Evolutionary conservation across 2,329 filamentous ascomycete species (phyloP).

Genomic region (Cladophialophora chaetospira): DNA sequence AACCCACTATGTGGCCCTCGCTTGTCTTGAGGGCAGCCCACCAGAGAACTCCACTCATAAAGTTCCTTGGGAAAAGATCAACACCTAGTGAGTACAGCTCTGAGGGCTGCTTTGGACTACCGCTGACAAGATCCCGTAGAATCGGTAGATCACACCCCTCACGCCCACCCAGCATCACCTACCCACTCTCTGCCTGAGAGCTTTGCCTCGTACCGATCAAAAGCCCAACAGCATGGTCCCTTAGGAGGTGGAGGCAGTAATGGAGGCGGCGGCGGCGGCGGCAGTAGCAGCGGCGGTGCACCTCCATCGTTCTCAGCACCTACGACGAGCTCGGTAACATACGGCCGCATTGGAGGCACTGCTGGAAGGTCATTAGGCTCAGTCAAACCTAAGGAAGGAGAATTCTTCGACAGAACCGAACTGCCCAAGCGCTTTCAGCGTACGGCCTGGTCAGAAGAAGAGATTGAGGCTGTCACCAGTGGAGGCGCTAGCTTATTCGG

Average conservation of each 20-base stretch:
- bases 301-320: conserved; percentile 30
- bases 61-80: conserved; percentile 52
- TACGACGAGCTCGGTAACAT: conserved; percentile 32
- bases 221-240: conserved; percentile 67
- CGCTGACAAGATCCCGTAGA: conserved; percentile 35
- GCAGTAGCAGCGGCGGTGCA: conserved; percentile 33
- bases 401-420: conserved; percentile 86
- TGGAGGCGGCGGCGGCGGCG: conserved; percentile 34
- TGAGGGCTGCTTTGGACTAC: neutral
- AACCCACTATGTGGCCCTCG: conserved; percentile 43
- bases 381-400: conserved; percentile 68
- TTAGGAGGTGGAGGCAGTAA: conserved; percentile 42
- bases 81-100: conserved; percentile 46
- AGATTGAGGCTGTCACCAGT: conserved; percentile 95
- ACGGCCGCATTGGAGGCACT: conserved; percentile 57
- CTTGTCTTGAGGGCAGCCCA: conserved; percentile 43
- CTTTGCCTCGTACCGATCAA: conserved; percentile 60
- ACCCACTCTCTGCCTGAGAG: conserved; percentile 60
- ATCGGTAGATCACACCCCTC: conserved; percentile 56
- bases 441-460: conserved; percentile 69
- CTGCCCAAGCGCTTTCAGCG: conserved; percentile 82
- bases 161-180: conserved; percentile 62
- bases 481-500: conserved; percentile 74
- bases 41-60: conserved; percentile 51
- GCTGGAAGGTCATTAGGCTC: conserved; percentile 72